Percentiles rank a stretch among this genome's conserved stretches.
Evolutionary conservation across 768 basidiomycete species (phyloP).

Genomic region (Macrocybe gigantea): DNA sequence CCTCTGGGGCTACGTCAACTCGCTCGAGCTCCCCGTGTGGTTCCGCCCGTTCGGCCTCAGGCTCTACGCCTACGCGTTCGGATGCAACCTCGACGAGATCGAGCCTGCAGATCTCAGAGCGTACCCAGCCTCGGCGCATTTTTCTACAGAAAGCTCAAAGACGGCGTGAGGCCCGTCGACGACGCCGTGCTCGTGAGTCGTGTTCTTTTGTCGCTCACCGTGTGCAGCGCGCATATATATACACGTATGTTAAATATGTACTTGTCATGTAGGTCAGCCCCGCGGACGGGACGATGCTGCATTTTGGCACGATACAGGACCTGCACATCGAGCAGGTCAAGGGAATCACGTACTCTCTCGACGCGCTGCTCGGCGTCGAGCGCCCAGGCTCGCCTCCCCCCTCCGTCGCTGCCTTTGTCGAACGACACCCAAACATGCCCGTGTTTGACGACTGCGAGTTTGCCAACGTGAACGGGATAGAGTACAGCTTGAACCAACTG

Average conservation of each 20-base stretch:
- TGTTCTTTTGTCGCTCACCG: conserved; percentile 11
- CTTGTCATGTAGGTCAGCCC: conserved; percentile 43
- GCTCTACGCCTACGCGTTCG: conserved; percentile 83
- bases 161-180: conserved; percentile 77
- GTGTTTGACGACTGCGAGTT: conserved; percentile 84
- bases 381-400: conserved; percentile 40
- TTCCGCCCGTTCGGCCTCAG: conserved; percentile 86
- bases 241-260: conserved; percentile 39
- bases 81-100: conserved; percentile 90
- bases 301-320: conserved; percentile 81
- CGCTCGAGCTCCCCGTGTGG: conserved; percentile 90
- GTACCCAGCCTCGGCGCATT: conserved; percentile 91
- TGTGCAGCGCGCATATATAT: neutral
- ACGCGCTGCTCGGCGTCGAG: conserved; percentile 84
- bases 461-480: conserved; percentile 95
- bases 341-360: conserved; percentile 94
- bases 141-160: conserved; percentile 86
- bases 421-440: conserved; percentile 44
- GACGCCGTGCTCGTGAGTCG: conserved; percentile 56
- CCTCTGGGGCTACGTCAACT: conserved; percentile 95
- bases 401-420: conserved; percentile 27
- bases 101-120: conserved; percentile 70
- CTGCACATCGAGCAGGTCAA: conserved; percentile 93
- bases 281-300: conserved; percentile 88
- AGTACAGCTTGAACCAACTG: conserved; percentile 89